Base-by-base conservation (phyloP, 2,329 filamentous ascomycete genomes). In the Arachnomyces sp. region DNA sequence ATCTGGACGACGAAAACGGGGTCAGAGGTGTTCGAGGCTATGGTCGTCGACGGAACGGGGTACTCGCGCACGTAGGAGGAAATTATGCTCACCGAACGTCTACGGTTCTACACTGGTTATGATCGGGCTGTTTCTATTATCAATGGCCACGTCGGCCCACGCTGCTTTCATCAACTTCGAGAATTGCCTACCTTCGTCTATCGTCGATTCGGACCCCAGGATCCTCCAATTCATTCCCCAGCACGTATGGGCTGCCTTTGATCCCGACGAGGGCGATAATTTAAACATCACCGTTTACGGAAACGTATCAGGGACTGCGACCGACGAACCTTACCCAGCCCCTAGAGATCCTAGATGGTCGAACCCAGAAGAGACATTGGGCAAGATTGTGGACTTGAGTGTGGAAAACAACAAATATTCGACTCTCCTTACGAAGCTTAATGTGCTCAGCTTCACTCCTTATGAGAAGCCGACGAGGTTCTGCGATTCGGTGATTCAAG, bases 271-370 rank as follows among this genome's bases (percentile, higher is more conserved):
- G 11, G 66, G 74, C 47, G 59, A 74, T 3, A 46, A 36, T 31
- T 71, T 98, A 36, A 79, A 76, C 47, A 68, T 95, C 40, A 92
- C 80, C 1, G 75, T 94, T 34, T 96, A 87, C 68, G 90, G 89
- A 38, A 95, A 96, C 62, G 87, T 96, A 20, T 84, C 82, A 7
- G 92, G 92, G 34, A 77, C 81, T 37, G 71, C 74, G 33, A 70
- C 71, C 2, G 56, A 64, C 9, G 66, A 68, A n/a, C 44, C 63
- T 2, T 74, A 87, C 39, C 87, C 86, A 28, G 53, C 75, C 0
- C 63, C 73, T 13, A 61, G 73, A 51, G 73, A 77, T 55, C 61
- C 76, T 0, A 65, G 70, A 34, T 86, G 87, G 84, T 59, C 50
- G 2, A 69, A 92, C 55, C 56, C 70, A 1, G 74, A 73, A 28